A percentile compares a stretch with the other conserved stretches of the same genome.
Conservation (phyloP, 768 basidiomycete species). For the Termitomyces sp. region DNA sequence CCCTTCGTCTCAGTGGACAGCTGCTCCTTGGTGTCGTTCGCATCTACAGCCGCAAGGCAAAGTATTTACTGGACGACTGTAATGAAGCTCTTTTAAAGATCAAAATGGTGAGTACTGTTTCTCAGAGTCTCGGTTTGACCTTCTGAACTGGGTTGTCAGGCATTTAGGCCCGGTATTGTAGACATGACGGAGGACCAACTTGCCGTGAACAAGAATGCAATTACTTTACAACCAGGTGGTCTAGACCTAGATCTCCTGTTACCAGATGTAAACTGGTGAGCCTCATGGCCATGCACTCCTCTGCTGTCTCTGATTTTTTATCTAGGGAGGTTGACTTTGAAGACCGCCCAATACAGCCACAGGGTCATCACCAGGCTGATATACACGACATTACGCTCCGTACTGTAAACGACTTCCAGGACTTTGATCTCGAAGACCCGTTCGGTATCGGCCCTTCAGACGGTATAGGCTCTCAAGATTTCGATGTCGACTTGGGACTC, state of each 20-base stretch:
- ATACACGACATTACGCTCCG: constrained; percentile 87
- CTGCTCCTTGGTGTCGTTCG: constrained; percentile 93
- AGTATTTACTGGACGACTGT: constrained; percentile 96
- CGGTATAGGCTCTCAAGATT: constrained; percentile 85
- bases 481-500: constrained; percentile 70
- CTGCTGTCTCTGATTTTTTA: constrained; percentile 8
- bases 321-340: constrained; percentile 77
- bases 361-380: constrained; percentile 79
- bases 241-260: constrained; percentile 77
- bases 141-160: constrained; percentile 36
- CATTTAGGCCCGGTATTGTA: constrained; percentile 91
- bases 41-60: constrained; percentile 96
- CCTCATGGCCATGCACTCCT: background rate
- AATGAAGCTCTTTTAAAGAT: constrained; percentile 95
- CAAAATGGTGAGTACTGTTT: constrained; percentile 67
- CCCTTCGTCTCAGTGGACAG: constrained; percentile 94
- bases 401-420: constrained; percentile 64
- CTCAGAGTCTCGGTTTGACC: background rate
- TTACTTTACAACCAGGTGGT: constrained; percentile 75
- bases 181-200: constrained; percentile 96
- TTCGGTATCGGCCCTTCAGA: constrained; percentile 76
- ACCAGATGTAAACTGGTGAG: constrained; percentile 77
- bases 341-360: constrained; percentile 54
- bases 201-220: constrained; percentile 78
- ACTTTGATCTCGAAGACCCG: constrained; percentile 64